A percentile compares a stretch with the other conserved stretches of the same genome.
These are phyloP conservation scores for Acidiella bohemica DNA, from an alignment of 495 filamentous ascomycete species.

Conservation along the genomic window DNA sequence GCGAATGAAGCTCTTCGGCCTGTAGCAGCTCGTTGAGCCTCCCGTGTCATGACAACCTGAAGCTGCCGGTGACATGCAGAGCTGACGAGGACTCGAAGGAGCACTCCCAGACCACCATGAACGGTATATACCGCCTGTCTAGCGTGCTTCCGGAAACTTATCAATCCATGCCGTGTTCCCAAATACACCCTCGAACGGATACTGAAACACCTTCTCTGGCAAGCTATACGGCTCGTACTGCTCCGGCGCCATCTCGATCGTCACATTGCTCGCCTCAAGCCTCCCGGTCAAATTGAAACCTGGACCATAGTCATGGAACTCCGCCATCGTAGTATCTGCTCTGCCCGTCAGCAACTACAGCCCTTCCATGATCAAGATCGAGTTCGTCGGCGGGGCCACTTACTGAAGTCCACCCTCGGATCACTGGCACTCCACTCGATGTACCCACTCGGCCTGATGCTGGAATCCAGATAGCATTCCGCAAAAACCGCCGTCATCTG, in stretches of 20 bases:
- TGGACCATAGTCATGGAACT: constrained; percentile 40
- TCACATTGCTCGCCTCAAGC: constrained; percentile 28
- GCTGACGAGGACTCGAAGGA: no score
- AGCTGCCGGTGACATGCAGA: no score
- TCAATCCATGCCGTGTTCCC: constrained; percentile 45
- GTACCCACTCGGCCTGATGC: constrained; percentile 39
- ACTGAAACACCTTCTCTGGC: constrained; percentile 42
- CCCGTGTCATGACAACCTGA: no score
- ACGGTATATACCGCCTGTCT: background rate
- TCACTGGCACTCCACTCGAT: constrained; percentile 38
- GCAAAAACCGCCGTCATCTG: constrained; percentile 42
- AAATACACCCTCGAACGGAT: constrained; percentile 30
- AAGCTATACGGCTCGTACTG: constrained; percentile 33
- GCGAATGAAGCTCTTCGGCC: no score
- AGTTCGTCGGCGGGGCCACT: no score
- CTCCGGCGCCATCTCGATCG: constrained; percentile 30
- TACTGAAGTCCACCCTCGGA: constrained; percentile 28
- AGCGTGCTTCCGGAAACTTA: constrained; percentile 7
- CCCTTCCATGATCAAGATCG: no score
- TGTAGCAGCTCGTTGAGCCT: no score
- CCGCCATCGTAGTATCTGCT: constrained; percentile 38
- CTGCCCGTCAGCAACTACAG: background rate
- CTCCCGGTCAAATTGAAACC: constrained; percentile 42
- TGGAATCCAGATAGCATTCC: constrained; percentile 38
- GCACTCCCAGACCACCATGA: background rate